Evolutionary conservation across 805 yeast genomes (phyloP).

Genomic region (Scheffersomyces ergatensis): DNA sequence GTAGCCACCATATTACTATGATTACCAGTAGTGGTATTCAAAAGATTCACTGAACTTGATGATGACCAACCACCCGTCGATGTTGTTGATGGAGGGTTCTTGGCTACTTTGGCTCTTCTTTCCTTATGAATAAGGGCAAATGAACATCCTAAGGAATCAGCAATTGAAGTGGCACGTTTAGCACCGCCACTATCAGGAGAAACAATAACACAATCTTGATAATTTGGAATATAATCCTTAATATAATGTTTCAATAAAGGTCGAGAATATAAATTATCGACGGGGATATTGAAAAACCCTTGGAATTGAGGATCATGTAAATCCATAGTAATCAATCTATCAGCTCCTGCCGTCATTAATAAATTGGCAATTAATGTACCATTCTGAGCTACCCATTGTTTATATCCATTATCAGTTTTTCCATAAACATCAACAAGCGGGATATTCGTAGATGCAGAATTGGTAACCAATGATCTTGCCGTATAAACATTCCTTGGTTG

Average conservation of each 20-base stretch:
- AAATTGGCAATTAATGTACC: conserved; percentile 90
- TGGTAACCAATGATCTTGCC: conserved; percentile 28
- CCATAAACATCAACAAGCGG: conserved; percentile 36
- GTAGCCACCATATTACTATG: conserved; percentile 54
- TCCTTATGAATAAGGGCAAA: conserved; percentile 97
- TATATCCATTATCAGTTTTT: conserved; percentile 64
- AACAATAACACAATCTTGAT: conserved; percentile 82
- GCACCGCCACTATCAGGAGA: conserved; percentile 99
- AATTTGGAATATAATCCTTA: conserved; percentile 70
- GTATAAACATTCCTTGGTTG: conserved; percentile 6
- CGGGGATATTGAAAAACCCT: conserved; percentile 95
- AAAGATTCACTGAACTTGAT: conserved; percentile 7
- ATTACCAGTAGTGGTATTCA: neutral
- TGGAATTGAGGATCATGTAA: conserved; percentile 97
- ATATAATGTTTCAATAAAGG: conserved; percentile 88
- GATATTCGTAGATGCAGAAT: conserved; percentile 29
- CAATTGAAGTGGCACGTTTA: conserved; percentile 90
- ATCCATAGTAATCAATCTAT: conserved; percentile 96
- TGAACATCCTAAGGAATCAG: conserved; percentile 82
- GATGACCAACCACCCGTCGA: conserved; percentile 12
- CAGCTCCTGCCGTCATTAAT: conserved; percentile 90
- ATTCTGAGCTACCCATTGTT: conserved; percentile 93
- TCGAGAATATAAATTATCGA: conserved; percentile 86
- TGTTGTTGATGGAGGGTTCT: conserved; percentile 26
- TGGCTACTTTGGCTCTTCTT: conserved; percentile 52